phyloP scores from a whole-genome alignment of 2,329 filamentous ascomycete species.

The Colletotrichum orchidophilum region DNA sequence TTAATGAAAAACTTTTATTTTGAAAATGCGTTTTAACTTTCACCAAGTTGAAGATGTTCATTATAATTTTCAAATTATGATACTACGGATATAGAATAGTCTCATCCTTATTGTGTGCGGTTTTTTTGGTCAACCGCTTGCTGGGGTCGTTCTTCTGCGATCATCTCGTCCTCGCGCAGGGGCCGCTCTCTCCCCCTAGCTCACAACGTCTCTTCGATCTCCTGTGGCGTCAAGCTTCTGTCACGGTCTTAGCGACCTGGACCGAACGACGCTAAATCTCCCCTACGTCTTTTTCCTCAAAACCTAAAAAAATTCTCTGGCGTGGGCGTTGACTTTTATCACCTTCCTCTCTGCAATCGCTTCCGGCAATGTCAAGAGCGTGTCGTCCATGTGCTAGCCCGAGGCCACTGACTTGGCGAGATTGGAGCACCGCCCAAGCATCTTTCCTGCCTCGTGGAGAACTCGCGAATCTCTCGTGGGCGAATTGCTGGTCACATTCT shows the following conservation, averaged over 20 bases:
- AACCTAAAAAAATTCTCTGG: background rate
- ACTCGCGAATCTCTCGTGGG: background rate
- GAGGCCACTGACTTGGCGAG: background rate
- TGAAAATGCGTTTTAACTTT: too few species aligned
- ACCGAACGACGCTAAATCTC: background rate
- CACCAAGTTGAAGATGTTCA: too few species aligned
- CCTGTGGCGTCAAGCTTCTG: constrained; percentile 18
- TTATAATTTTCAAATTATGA: too few species aligned
- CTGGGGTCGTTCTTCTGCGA: background rate
- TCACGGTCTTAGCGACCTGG: background rate
- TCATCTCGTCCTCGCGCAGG: background rate
- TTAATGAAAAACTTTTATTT: too few species aligned
- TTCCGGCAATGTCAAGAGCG: background rate
- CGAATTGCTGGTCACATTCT: background rate
- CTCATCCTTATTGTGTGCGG: too few species aligned
- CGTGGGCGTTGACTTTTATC: background rate
- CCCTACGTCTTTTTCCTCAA: background rate
- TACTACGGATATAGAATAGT: too few species aligned
- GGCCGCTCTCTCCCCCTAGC: background rate
- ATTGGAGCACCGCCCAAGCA: background rate
- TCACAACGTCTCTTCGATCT: background rate
- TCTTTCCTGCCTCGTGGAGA: background rate
- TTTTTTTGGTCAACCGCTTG: background rate
- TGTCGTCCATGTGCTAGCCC: background rate
- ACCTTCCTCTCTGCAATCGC: background rate